Conservation (phyloP, 192 early-diverging fungal species). For the Umbelopsis isabellina region DNA sequence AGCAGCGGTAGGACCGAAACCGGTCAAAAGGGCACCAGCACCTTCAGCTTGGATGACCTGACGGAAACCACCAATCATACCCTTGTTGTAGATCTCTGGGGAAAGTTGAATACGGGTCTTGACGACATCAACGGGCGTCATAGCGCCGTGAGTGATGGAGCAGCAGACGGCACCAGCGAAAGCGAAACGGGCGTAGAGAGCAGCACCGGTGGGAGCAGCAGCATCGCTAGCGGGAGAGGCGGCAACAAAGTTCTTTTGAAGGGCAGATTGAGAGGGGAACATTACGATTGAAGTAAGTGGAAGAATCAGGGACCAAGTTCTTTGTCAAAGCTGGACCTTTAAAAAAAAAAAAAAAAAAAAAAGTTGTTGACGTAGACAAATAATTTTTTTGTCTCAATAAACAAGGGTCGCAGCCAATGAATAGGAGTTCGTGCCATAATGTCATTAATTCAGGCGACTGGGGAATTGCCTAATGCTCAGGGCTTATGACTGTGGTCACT, state of each 20-base stretch:
- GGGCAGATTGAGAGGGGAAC: conserved; percentile 38
- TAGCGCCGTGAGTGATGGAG: conserved; percentile 63
- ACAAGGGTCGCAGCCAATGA: conserved; percentile 2
- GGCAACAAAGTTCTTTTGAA: conserved; percentile 43
- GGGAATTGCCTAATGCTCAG: too few species aligned
- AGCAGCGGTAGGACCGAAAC: conserved; percentile 64
- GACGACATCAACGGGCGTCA: conserved; percentile 71
- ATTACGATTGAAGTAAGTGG: conserved; percentile 26
- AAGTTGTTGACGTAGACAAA: conserved; percentile 17
- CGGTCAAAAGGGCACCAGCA: conserved; percentile 63
- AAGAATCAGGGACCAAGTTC: conserved; percentile 3
- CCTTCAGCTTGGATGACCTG: conserved; percentile 55
- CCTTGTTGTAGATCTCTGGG: conserved; percentile 61
- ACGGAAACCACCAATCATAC: conserved; percentile 55
- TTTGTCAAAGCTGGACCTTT: background rate
- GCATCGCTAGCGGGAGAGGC: conserved; percentile 41
- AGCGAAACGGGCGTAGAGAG: conserved; percentile 59
- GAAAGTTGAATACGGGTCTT: conserved; percentile 79
- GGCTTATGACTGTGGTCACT: too few species aligned
- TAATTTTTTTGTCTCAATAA: conserved; percentile 1
- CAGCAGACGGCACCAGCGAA: conserved; percentile 63
- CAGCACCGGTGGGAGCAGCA: conserved; percentile 50
- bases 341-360: conserved; percentile 16
- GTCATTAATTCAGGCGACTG: too few species aligned
- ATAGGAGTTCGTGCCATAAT: too few species aligned